Evolutionary conservation across 2,329 filamentous ascomycete genomes (phyloP).

Genomic region (Trichoderma sp.): DNA sequence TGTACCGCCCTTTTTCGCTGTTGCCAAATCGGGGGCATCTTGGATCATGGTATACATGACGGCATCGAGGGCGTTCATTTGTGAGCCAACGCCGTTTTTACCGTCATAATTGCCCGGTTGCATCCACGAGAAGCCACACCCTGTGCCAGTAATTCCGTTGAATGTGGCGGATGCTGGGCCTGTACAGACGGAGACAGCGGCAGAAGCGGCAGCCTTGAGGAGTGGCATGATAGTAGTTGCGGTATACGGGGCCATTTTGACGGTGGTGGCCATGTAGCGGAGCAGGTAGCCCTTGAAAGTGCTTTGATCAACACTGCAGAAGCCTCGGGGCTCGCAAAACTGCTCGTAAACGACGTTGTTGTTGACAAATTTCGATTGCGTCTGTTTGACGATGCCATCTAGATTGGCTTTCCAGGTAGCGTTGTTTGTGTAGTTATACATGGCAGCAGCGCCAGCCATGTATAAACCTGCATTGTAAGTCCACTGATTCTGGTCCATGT

Average conservation of each 20-base stretch:
- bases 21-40: conserved; percentile 51
- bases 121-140: conserved; percentile 71
- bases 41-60: conserved; percentile 63
- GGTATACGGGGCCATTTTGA: conserved; percentile 59
- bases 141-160: conserved; percentile 59
- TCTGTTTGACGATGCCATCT: conserved; percentile 59
- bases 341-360: conserved; percentile 63
- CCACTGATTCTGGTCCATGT: conserved; percentile 65
- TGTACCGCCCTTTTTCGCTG: conserved; percentile 62
- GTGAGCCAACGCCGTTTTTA: conserved; percentile 65
- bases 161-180: conserved; percentile 51
- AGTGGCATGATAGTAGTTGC: conserved; percentile 54
- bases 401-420: conserved; percentile 61
- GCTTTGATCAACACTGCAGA: conserved; percentile 72
- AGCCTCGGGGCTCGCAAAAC: conserved; percentile 63
- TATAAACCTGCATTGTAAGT: conserved; percentile 71
- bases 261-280: conserved; percentile 65
- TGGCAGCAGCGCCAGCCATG: conserved; percentile 63
- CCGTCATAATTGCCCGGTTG: conserved; percentile 59
- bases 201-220: conserved; percentile 55
- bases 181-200: conserved; percentile 57
- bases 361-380: conserved; percentile 58
- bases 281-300: conserved; percentile 77
- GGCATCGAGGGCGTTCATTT: conserved; percentile 69
- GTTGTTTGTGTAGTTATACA: conserved; percentile 63